Evolutionary conservation across 2,329 filamentous ascomycete species (phyloP).

Genomic region (Colletotrichum trifolii): DNA sequence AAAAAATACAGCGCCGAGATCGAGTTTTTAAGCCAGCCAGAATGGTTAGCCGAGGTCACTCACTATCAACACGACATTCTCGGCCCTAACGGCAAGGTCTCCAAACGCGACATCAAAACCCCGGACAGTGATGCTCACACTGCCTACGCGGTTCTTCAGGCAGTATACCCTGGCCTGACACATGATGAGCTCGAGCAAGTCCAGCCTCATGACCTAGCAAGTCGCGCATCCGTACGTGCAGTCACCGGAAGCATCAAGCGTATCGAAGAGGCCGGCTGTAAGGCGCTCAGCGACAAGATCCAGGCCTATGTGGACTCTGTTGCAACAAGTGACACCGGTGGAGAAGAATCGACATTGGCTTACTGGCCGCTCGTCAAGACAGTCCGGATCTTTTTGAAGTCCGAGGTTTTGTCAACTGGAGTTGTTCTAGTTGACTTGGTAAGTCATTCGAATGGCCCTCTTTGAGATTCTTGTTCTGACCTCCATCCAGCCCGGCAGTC

Average conservation of each 20-base stretch:
- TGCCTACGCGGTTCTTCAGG: slow-evolving; percentile 55
- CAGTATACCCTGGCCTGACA: slow-evolving; percentile 53
- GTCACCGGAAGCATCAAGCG: neutral
- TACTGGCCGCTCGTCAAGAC: slow-evolving; percentile 66
- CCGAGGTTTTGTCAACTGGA: slow-evolving; percentile 47
- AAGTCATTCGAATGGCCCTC: slow-evolving; percentile 31
- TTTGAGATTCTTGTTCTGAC: slow-evolving; percentile 27
- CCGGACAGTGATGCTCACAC: slow-evolving; percentile 56
- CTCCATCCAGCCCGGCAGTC: slow-evolving; percentile 58
- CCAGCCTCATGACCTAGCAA: slow-evolving; percentile 1
- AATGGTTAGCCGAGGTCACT: slow-evolving; percentile 65
- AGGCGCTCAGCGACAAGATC: slow-evolving; percentile 9
- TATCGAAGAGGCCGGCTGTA: slow-evolving; percentile 9
- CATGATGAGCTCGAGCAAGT: slow-evolving; percentile 2
- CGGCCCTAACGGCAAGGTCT: slow-evolving; percentile 50
- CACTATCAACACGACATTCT: slow-evolving; percentile 61
- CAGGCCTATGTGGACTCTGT: slow-evolving; percentile 24
- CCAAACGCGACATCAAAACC: slow-evolving; percentile 47
- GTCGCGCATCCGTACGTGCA: neutral
- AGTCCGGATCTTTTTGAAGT: slow-evolving; percentile 52
- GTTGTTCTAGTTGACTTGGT: slow-evolving; percentile 58
- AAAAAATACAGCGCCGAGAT: slow-evolving; percentile 63
- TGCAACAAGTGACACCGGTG: neutral
- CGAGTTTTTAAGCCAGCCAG: slow-evolving; percentile 63
- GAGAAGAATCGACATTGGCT: slow-evolving; percentile 36